Base-by-base conservation (phyloP, 2,329 filamentous ascomycete species). In the Talaromyces sp. region DNA sequence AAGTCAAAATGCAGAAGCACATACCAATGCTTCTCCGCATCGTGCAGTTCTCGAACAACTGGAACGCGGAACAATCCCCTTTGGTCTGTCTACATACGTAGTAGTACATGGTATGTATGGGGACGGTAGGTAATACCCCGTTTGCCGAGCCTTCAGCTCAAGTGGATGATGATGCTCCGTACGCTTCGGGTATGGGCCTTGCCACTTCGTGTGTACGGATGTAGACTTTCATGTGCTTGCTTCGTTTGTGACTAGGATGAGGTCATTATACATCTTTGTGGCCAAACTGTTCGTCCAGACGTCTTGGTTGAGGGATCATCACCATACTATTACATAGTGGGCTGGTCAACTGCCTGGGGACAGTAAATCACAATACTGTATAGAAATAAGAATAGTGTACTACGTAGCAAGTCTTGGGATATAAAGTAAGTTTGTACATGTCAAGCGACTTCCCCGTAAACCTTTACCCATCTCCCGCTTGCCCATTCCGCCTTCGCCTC, bases 211-310 rank as follows among this genome's bases (percentile, higher is more conserved):
- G 37, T 33, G 41, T 13, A 11, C 25, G 45, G 19, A 27, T 15
- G 45, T 49, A 27, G 45, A 25, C 13, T 27, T 27, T 49, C 45
- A 49, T 49, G 45, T 49, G 45, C 17, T 27, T 7, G 22, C 11
- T 13, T 11, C 27, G 35, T 13, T 19, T 7, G 31, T 19, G 27
- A 31, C 27, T 31, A 31, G 27, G 13, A 50, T 61, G 59, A 61
- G 59, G 59, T 61, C 61, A 63, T 63, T 25, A 25, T 39, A 63
- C 52, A 57, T 54, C 35, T 61, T 25, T 19, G 58, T 49, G 41
- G 41, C 41, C 57, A 60, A 35, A 45, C 10, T n/a, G 4, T 41
- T 52, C 25, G 11, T n/a, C 31, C 9, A 31, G 27, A 31, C 27
- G 9, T 22, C 8, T n/a, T 39, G 31, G 33, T 22, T 37, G 50